Evolutionary conservation across 495 filamentous ascomycete species (phyloP).

Genomic region (Penicillium chermesinum): DNA sequence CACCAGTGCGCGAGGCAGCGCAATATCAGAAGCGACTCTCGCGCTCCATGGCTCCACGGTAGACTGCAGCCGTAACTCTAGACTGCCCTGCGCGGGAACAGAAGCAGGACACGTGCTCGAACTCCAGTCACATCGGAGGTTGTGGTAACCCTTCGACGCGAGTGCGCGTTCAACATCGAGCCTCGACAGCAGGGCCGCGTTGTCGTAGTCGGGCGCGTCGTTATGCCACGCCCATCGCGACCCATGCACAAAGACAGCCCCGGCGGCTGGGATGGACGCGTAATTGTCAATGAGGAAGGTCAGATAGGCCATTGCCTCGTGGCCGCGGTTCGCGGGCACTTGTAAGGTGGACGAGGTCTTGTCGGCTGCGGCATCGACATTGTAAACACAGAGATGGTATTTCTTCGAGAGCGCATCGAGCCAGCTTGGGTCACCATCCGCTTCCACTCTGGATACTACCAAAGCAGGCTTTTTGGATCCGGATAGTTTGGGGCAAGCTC

Average conservation of each 20-base stretch:
- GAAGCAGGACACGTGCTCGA: conserved; percentile 30
- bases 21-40: conserved; percentile 34
- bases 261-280: conserved; percentile 46
- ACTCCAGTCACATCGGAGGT: conserved; percentile 46
- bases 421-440: conserved; percentile 37
- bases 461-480: conserved; percentile 32
- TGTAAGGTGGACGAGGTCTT: conserved; percentile 37
- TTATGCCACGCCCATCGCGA: conserved; percentile 44
- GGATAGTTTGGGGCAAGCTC: conserved; percentile 32
- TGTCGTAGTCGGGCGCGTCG: conserved; percentile 38
- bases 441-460: conserved; percentile 30
- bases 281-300: conserved; percentile 67
- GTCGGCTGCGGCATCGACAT: conserved; percentile 48
- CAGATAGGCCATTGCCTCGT: conserved; percentile 64
- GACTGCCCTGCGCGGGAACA: conserved; percentile 31
- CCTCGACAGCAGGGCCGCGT: conserved; percentile 28
- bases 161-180: conserved; percentile 32
- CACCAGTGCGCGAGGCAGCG: conserved; percentile 27
- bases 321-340: conserved; percentile 59
- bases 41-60: conserved; percentile 35
- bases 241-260: conserved; percentile 43
- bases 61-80: conserved; percentile 35
- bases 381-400: conserved; percentile 48
- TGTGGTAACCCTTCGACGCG: conserved; percentile 34
- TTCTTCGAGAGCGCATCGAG: conserved; percentile 21